Conservation (phyloP, 176 grass and related monocot species). For the Carex scoparia region DNA sequence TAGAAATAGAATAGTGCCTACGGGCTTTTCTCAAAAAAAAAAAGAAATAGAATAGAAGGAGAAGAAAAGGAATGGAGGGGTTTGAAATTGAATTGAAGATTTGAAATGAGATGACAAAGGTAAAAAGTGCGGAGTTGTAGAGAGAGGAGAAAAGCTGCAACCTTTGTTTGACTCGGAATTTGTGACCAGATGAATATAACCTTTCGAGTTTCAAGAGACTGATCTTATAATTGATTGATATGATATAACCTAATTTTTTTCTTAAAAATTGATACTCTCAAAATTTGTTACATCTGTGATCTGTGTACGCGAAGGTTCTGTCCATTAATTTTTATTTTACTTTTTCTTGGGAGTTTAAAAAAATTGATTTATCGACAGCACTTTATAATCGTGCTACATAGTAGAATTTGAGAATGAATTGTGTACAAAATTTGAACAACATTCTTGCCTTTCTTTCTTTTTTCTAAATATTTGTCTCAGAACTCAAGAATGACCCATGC, state of each 20-base stretch:
- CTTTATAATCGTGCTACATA: too few relatives aligned
- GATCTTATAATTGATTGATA: not conserved
- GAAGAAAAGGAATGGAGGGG: slow-evolving; percentile 4
- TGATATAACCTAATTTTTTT: not conserved
- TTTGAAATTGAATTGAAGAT: slow-evolving; percentile 21
- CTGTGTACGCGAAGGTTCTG: not conserved
- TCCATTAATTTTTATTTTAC: not conserved
- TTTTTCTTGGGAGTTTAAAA: too few relatives aligned
- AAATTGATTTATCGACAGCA: too few relatives aligned
- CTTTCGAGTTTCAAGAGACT: not conserved
- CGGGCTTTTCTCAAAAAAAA: too few relatives aligned
- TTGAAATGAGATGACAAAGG: slow-evolving; percentile 12
- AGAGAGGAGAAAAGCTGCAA: not conserved
- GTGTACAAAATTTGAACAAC: too few relatives aligned
- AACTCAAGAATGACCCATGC: too few relatives aligned
- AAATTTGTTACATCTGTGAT: not conserved
- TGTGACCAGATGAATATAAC: not conserved
- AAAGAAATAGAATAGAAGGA: not conserved
- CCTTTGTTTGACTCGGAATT: slow-evolving; percentile 23
- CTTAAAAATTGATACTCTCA: not conserved
- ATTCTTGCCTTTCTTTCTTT: too few relatives aligned
- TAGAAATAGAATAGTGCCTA: not conserved
- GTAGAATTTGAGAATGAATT: too few relatives aligned
- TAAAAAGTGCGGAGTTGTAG: not conserved
- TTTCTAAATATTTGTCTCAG: too few relatives aligned